Base-by-base conservation (phyloP, 2,329 filamentous ascomycete genomes). In the Fusarium sp. region DNA sequence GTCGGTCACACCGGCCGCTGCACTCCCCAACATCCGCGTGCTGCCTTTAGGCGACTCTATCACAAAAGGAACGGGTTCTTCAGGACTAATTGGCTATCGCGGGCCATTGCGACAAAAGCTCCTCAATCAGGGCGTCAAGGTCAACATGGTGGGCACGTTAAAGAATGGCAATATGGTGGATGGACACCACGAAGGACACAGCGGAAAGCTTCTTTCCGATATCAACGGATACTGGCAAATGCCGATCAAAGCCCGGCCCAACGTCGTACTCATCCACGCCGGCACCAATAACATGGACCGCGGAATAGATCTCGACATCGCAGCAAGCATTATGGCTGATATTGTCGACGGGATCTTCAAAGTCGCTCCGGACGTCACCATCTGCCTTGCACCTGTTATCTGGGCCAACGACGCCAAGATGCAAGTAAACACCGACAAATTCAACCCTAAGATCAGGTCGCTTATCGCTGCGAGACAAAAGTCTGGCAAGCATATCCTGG, bases 251-350 rank as follows among this genome's bases (percentile, higher is more conserved):
- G 56, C 66, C 19, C 56, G 66, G 2, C 66, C 66, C 2, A 66
- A 69, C 0, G 48, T 69, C 19, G 65, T 69, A 10, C 66, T 69
- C 5, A 56, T 69, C 2, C 66, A 69, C 13, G 66, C 61, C 8
- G 66, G 66, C 5, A 69, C 66, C 2, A 69, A 69, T 11, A 69
- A 69, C 9, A 69, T 69, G 66, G 61, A 69, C 8, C 20, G 37
- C 20, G 48, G 41, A 7, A 44, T 35, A 1, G 61, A 68, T 7
- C 60, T 64, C 20, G 40, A 68, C 1, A 47, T 66, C 1, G 48
- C 45, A 3, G 41, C 26, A 5, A 33, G 26, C 1, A 56, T 69
- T 5, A 43, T 67, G 20, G 41, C 44, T 4, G 52, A 63, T 0
- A 64, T 68, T 3, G 54, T 69, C 17, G 53, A 67, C 10, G 62